A percentile compares a stretch with the other conserved stretches of the same genome.
Conservation (phyloP, 108 stramenopile species). For the Nitzschia palea region DNA sequence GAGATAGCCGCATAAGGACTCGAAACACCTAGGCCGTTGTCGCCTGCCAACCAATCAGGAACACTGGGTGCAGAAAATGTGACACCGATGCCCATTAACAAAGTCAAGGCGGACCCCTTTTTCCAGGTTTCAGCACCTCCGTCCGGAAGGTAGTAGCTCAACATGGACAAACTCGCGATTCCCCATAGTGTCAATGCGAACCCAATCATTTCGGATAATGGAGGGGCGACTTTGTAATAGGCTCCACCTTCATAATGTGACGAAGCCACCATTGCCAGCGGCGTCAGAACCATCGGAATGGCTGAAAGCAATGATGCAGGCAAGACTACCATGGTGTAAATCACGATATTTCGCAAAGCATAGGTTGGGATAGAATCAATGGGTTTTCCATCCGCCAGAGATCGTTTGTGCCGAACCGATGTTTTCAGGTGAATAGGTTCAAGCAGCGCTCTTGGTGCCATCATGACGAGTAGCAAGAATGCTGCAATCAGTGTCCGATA, state of each 20-base stretch:
- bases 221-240: constrained; percentile 52
- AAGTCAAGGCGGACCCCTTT: constrained; percentile 53
- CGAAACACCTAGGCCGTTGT: constrained; percentile 23
- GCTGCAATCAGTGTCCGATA: constrained; percentile 45
- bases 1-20: constrained; percentile 58
- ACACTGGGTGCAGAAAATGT: constrained; percentile 66
- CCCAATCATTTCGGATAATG: constrained; percentile 66
- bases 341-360: constrained; percentile 28
- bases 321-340: constrained; percentile 56
- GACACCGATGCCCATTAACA: constrained; percentile 66
- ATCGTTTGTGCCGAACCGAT: constrained; percentile 38
- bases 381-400: constrained; percentile 24
- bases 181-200: constrained; percentile 69
- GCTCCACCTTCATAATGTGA: constrained; percentile 44
- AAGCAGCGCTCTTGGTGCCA: constrained; percentile 47
- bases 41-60: constrained; percentile 36
- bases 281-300: constrained; percentile 56
- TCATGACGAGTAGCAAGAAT: constrained; percentile 46
- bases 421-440: constrained; percentile 60
- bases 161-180: constrained; percentile 60
- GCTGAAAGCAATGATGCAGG: constrained; percentile 51
- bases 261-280: constrained; percentile 54
- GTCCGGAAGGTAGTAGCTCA: constrained; percentile 76
- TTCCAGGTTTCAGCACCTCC: constrained; percentile 77
- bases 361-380: constrained; percentile 27